Evolutionary conservation across 805 yeast genomes (phyloP).

Genomic region (Candida jianshihensis): DNA sequence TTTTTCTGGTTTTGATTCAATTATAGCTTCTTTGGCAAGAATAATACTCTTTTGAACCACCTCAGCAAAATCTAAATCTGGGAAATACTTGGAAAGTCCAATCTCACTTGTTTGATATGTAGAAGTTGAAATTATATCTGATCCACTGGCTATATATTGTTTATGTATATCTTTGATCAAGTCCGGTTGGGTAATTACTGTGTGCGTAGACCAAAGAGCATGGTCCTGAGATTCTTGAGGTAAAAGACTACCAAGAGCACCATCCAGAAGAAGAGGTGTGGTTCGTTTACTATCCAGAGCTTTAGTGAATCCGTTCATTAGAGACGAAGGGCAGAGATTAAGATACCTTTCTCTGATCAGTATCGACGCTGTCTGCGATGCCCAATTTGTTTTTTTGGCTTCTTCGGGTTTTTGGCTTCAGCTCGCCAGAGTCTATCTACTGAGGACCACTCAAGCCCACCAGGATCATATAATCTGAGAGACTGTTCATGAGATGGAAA

Average conservation of each 20-base stretch:
- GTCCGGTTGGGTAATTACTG: conserved; percentile 34
- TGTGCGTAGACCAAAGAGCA: conserved; percentile 49
- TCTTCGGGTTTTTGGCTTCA: too few relatives aligned
- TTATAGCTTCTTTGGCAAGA: neutral
- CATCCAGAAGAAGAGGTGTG: conserved; percentile 1
- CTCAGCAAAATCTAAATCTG: neutral
- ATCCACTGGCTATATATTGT: conserved; percentile 42
- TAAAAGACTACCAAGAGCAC: conserved; percentile 1
- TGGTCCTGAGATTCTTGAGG: conserved; percentile 1
- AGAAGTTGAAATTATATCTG: conserved; percentile 42
- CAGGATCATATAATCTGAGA: too few relatives aligned
- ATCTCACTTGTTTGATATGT: conserved; percentile 25
- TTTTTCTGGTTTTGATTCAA: neutral
- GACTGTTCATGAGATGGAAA: too few relatives aligned
- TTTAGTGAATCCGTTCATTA: neutral
- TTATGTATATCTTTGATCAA: conserved; percentile 38
- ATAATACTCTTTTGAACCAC: neutral
- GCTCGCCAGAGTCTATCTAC: too few relatives aligned
- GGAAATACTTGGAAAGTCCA: neutral
- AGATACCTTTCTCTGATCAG: too few relatives aligned
- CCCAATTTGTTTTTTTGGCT: too few relatives aligned
- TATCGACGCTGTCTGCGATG: too few relatives aligned
- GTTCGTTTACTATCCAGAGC: too few relatives aligned
- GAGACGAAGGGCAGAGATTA: too few relatives aligned
- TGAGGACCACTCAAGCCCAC: too few relatives aligned